Conservation (phyloP, 305 asterid genomes). For the Fraxinus latifolia region DNA sequence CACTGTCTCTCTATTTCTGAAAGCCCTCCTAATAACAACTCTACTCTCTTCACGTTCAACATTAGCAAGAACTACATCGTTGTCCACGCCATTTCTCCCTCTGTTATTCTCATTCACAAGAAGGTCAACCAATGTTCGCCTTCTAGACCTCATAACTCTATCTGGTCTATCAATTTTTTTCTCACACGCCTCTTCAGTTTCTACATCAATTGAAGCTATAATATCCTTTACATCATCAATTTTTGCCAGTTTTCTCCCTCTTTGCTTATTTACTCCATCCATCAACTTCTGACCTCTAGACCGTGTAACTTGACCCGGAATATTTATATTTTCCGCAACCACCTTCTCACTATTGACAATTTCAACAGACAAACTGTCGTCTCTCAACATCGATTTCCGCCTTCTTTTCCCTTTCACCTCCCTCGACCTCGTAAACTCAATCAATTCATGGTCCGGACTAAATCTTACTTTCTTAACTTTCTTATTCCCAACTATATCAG, state of each 20-base stretch:
- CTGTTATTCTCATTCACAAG: slow-evolving; percentile 24
- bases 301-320: slow-evolving; percentile 10
- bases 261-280: slow-evolving; percentile 23
- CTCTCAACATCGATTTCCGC: slow-evolving; percentile 23
- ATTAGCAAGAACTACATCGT: slow-evolving; percentile 11
- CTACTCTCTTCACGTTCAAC: slow-evolving; percentile 23
- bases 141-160: slow-evolving; percentile 40
- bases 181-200: slow-evolving; percentile 11
- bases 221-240: background rate
- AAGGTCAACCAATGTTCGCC: slow-evolving; percentile 29
- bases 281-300: slow-evolving; percentile 24
- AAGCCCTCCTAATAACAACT: slow-evolving; percentile 25
- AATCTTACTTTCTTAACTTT: slow-evolving; percentile 63
- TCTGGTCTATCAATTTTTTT: slow-evolving; percentile 26
- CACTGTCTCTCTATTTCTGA: slow-evolving; percentile 28
- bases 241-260: slow-evolving; percentile 21
- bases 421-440: slow-evolving; percentile 52
- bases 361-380: slow-evolving; percentile 23
- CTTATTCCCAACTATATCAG: slow-evolving; percentile 29
- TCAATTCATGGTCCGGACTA: slow-evolving; percentile 60
- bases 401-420: slow-evolving; percentile 29
- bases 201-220: background rate
- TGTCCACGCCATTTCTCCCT: slow-evolving; percentile 27
- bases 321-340: slow-evolving; percentile 14
- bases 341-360: slow-evolving; percentile 16